Evolutionary conservation across 2,329 filamentous ascomycete genomes (phyloP).

Genomic region (Neonectria punicea): DNA sequence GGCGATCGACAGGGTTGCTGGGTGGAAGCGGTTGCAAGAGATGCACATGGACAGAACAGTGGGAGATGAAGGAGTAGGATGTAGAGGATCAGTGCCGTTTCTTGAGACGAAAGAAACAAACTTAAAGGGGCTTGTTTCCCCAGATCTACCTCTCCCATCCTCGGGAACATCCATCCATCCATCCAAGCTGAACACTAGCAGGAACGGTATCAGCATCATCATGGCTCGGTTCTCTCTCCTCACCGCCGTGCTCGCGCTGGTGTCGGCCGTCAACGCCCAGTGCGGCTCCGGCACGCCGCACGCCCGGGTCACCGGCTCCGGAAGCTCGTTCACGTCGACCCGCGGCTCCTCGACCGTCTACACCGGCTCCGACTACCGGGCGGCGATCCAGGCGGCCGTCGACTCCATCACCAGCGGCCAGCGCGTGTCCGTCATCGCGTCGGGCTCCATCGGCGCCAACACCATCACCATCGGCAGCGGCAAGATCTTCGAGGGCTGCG

Average conservation of each 20-base stretch:
- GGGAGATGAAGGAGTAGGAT: no score
- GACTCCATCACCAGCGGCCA: slow-evolving; percentile 63
- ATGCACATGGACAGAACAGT: no score
- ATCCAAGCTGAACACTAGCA: no score
- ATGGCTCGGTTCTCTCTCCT: slow-evolving; percentile 52
- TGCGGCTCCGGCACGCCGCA: slow-evolving; percentile 60
- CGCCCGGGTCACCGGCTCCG: slow-evolving; percentile 59
- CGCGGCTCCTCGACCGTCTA: slow-evolving; percentile 59
- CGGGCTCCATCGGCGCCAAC: slow-evolving; percentile 64
- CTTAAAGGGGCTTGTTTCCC: background rate
- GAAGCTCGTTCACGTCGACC: slow-evolving; percentile 55
- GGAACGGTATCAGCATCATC: no score
- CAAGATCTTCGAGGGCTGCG: slow-evolving; percentile 68
- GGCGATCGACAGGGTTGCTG: background rate
- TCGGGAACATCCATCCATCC: no score
- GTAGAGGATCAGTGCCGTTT: background rate
- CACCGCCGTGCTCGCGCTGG: slow-evolving; percentile 54
- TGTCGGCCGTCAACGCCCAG: slow-evolving; percentile 52
- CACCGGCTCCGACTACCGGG: slow-evolving; percentile 62
- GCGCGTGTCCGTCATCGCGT: slow-evolving; percentile 64
- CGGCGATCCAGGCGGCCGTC: slow-evolving; percentile 64
- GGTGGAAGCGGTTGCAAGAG: background rate
- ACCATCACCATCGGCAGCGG: slow-evolving; percentile 62
- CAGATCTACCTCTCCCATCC: no score
- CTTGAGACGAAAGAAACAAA: background rate